phyloP scores from a whole-genome alignment of 345 rosid species.

The Citrus cavaleriei region DNA sequence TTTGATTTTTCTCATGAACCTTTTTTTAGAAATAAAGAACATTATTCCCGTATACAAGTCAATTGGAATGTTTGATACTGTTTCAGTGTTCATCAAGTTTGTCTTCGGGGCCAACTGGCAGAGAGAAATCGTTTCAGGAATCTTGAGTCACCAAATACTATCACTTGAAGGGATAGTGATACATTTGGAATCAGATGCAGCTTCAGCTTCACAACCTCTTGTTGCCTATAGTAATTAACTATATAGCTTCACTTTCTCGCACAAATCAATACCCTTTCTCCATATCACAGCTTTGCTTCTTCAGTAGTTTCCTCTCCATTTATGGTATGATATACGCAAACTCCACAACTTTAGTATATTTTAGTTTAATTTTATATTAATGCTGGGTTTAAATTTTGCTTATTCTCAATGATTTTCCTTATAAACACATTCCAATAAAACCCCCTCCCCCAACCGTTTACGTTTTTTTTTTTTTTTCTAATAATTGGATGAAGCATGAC shows the following conservation, averaged over 20 bases:
- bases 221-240: slow-evolving; percentile 1
- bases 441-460: too few relatives aligned
- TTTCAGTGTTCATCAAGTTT: background rate
- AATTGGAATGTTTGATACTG: background rate
- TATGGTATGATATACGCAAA: background rate
- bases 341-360: background rate
- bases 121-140: background rate
- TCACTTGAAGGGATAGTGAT: background rate
- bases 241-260: background rate
- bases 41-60: background rate
- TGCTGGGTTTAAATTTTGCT: background rate
- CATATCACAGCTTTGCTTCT: background rate
- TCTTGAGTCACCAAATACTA: background rate
- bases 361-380: background rate
- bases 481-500: too few relatives aligned
- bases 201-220: background rate
- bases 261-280: background rate
- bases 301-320: background rate
- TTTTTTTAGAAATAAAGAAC: background rate
- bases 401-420: too few relatives aligned
- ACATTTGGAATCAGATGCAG: slow-evolving; percentile 27
- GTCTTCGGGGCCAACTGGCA: background rate
- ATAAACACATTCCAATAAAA: too few relatives aligned
- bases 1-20: background rate
- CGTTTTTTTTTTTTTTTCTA: too few relatives aligned